Evolutionary conservation across 176 grass and related monocot species (phyloP), one percentile per base, ranked within the genome.

Genomic region (Juncus inflexus): DNA sequence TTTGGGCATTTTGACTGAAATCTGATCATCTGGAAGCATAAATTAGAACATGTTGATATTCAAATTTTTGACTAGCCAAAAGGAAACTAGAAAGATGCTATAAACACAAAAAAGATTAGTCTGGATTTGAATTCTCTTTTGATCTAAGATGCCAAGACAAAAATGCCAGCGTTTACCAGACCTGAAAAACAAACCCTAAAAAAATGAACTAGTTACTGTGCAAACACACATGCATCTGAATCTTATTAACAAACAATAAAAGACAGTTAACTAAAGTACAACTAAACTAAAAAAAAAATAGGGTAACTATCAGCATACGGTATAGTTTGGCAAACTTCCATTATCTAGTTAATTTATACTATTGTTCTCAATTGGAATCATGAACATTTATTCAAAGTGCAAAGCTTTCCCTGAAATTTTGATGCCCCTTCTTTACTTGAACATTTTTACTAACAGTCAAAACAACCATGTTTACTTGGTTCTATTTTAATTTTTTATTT

Each of bases 71-170:
- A 47, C 43, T 47, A 5, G 43, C 40, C 5, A 69, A 43, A 70
- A 43, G 37, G 50, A 57, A 57, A 70, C 35, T 40, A 10, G 16
- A n/a, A 70, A 58, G 51, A 58, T 58, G 67, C 52, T 15, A 35
- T 68, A 36, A 40, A 42, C 50, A 52, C 65, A 55, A 28, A 66
- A 28, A 28, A 28, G 19, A 28, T 51, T 68, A 58, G 52, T 70
- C 67, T 35, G 53, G 53, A 70, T 42, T 58, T 70, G n/a, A 57
- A 9, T 58, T 70, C 13, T 35, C 40, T 70, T 70, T 70, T 52
- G 47, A 70, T 70, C 51, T 36, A 40, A 58, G 52, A 70, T 58
- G 67, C 52, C 67, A 57, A 70, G 67, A 70, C 67, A 70, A 28
- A 56, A 14, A 70, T 57, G 40, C 51, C 66, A 70, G 66, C 66